phyloP scores from a whole-genome alignment of 768 basidiomycete species.

The Tulasnella sp. region DNA sequence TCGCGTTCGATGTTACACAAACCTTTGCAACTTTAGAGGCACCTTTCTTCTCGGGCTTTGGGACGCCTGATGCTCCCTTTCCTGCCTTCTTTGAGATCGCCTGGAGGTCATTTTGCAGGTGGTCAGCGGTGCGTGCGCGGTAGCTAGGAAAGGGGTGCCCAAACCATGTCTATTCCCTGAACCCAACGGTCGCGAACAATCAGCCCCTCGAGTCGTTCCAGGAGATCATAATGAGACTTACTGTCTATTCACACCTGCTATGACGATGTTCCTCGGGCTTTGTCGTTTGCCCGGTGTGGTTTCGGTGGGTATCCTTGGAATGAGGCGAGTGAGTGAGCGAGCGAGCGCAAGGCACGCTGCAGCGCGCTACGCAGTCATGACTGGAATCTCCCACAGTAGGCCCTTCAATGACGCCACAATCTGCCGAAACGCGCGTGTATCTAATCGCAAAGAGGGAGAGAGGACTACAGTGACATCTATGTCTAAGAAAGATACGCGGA shows the following conservation, averaged over 20 bases:
- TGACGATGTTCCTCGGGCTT: not conserved
- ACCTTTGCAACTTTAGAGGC: conserved; percentile 72
- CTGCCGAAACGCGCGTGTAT: not conserved
- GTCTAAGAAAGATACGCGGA: not conserved
- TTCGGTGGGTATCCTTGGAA: not conserved
- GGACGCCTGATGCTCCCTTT: conserved; percentile 68
- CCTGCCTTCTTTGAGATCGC: conserved; percentile 87
- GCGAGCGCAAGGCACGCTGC: not conserved
- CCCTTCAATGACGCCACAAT: not conserved
- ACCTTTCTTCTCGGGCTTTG: conserved; percentile 46
- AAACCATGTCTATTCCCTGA: not conserved
- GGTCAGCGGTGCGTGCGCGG: not conserved
- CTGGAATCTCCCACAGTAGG: not conserved
- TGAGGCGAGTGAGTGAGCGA: not conserved
- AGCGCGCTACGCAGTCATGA: not conserved
- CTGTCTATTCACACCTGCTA: not conserved
- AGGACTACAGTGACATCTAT: not conserved
- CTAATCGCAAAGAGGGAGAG: not conserved
- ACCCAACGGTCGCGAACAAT: not conserved
- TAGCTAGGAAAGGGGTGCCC: not conserved
- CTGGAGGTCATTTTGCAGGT: conserved; percentile 39
- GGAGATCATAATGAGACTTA: not conserved
- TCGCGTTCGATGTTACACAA: conserved; percentile 23
- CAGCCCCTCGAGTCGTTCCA: not conserved
- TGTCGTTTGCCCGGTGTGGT: not conserved